Percentiles rank a stretch among this genome's conserved stretches.
Evolutionary conservation across 2,329 filamentous ascomycete species (phyloP).

Genomic region (Coniella lustricola): DNA sequence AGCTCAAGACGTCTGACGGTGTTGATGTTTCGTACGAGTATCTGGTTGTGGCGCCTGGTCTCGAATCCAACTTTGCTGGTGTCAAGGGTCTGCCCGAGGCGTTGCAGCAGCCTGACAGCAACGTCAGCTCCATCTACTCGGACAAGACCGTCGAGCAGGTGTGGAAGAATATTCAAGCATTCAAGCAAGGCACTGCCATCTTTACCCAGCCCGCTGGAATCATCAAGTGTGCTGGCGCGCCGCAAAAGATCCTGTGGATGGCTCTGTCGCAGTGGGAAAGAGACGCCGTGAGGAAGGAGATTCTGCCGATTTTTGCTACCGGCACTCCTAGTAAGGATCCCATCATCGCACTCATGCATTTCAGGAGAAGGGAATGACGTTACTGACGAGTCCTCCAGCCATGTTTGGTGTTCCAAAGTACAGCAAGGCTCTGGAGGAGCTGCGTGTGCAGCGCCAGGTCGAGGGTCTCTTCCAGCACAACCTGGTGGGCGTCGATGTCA

Average conservation of each 20-base stretch:
- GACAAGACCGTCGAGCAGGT: slow-evolving; percentile 29
- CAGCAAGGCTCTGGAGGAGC: slow-evolving; percentile 26
- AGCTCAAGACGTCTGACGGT: slow-evolving; percentile 28
- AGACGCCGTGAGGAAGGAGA: slow-evolving; percentile 25
- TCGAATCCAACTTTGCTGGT: slow-evolving; percentile 29
- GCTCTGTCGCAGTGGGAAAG: slow-evolving; percentile 31
- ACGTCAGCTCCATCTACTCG: slow-evolving; percentile 32
- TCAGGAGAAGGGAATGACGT: neutral
- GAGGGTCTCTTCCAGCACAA: slow-evolving; percentile 34
- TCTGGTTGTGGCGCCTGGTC: slow-evolving; percentile 29
- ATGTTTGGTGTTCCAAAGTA: slow-evolving; percentile 36
- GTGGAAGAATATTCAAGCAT: slow-evolving; percentile 28
- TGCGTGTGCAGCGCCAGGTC: slow-evolving; percentile 29
- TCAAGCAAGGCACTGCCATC: slow-evolving; percentile 29
- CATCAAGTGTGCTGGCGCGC: slow-evolving; percentile 33
- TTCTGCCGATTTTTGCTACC: slow-evolving; percentile 29
- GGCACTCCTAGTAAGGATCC: slow-evolving; percentile 19
- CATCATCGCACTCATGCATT: neutral
- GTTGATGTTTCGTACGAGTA: slow-evolving; percentile 31
- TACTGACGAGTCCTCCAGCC: slow-evolving; percentile 8
- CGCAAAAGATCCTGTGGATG: slow-evolving; percentile 35
- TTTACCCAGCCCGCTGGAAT: slow-evolving; percentile 32
- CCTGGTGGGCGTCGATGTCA: slow-evolving; percentile 28
- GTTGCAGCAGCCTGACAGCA: slow-evolving; percentile 25
- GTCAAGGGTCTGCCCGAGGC: slow-evolving; percentile 29